Evolutionary conservation across 176 grass and related monocot species (phyloP).

Genomic region (Hyparrhenia diplandra): DNA sequence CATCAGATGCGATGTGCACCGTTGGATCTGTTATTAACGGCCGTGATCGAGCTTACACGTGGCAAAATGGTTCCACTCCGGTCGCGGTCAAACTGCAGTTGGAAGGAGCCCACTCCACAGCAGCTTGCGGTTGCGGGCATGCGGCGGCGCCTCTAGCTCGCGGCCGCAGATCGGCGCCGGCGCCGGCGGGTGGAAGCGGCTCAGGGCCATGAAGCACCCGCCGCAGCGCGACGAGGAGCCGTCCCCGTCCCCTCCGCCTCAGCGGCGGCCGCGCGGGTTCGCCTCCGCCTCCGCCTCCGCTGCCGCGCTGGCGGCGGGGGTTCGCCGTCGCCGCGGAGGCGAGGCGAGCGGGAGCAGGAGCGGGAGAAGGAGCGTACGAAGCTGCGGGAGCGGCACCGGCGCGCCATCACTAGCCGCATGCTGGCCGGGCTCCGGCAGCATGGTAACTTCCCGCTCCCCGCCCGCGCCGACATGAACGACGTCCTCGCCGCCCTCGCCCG

Average conservation of each 20-base stretch:
- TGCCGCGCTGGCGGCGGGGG: background rate
- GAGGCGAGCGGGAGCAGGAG: slow-evolving; percentile 71
- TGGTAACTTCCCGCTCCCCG: slow-evolving; percentile 84
- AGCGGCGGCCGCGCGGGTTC: slow-evolving; percentile 62
- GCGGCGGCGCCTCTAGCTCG: background rate
- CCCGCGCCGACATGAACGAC: slow-evolving; percentile 96
- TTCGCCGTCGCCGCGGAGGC: slow-evolving; percentile 22
- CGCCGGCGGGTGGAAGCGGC: slow-evolving; percentile 6
- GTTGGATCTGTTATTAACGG: background rate
- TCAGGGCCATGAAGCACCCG: slow-evolving; percentile 25
- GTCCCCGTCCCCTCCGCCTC: slow-evolving; percentile 34
- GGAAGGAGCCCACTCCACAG: slow-evolving; percentile 12
- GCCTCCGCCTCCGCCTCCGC: background rate
- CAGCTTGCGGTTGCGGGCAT: background rate
- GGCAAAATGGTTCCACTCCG: background rate
- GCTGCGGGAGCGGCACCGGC: slow-evolving; percentile 82
- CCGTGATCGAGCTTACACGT: background rate
- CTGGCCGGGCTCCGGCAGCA: slow-evolving; percentile 90
- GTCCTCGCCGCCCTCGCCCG: slow-evolving; percentile 91
- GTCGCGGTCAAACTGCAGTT: background rate
- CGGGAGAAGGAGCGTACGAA: slow-evolving; percentile 91
- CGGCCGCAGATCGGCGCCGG: slow-evolving; percentile 34
- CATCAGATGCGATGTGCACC: background rate
- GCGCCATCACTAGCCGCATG: slow-evolving; percentile 93
- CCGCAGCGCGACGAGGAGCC: slow-evolving; percentile 15